A percentile compares a stretch with the other conserved stretches of the same genome.
phyloP scores from a whole-genome alignment of 495 filamentous ascomycete species.

The Daldinia decipiens region DNA sequence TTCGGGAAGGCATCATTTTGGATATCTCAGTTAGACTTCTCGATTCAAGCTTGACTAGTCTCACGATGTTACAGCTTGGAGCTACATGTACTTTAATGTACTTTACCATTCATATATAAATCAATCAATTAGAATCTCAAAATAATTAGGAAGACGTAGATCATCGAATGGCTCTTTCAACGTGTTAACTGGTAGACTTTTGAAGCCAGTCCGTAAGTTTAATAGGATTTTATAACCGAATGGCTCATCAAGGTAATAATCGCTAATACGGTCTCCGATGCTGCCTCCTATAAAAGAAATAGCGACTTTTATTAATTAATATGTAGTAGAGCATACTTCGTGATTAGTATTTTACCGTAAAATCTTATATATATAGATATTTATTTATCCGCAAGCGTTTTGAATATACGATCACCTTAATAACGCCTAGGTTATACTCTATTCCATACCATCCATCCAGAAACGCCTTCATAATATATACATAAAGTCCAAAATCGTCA shows the following conservation, averaged over 20 bases:
- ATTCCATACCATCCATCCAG: neutral
- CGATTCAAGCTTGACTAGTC: neutral
- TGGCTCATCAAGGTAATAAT: too few species aligned
- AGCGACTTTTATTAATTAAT: too few species aligned
- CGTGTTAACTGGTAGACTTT: too few species aligned
- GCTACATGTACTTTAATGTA: neutral
- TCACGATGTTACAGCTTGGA: neutral
- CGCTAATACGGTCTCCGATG: neutral
- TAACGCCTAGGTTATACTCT: neutral
- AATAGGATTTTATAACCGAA: too few species aligned
- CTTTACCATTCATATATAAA: neutral
- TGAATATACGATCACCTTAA: neutral
- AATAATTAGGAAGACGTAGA: too few species aligned
- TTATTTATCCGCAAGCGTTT: neutral
- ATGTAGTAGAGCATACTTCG: neutral
- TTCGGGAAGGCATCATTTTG: neutral
- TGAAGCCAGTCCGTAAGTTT: too few species aligned
- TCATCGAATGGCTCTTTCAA: too few species aligned
- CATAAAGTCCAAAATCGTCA: neutral
- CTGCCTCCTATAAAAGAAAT: too few species aligned
- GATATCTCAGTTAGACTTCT: neutral
- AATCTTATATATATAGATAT: neutral
- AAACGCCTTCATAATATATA: conserved; percentile 3
- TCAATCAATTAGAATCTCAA: too few species aligned
- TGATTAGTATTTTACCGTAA: neutral